Evolutionary conservation across 805 yeast genomes (phyloP).

Genomic region (Sugiyamaella valdiviana): DNA sequence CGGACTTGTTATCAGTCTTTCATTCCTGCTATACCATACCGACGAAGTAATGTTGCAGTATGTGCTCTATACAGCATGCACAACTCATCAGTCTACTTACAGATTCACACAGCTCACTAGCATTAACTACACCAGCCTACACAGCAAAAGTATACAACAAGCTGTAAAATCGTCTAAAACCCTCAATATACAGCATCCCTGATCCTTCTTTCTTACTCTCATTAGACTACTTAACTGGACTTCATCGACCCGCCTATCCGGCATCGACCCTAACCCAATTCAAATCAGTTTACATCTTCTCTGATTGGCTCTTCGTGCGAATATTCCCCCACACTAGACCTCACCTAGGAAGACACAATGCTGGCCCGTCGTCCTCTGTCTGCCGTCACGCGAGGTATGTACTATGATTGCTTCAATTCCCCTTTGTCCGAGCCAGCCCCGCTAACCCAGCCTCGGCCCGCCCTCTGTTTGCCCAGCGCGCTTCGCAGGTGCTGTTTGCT

Average conservation of each 20-base stretch:
- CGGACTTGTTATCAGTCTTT: too few species aligned
- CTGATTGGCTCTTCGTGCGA: conserved; percentile 1
- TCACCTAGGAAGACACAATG: conserved; percentile 4
- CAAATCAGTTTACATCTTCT: background rate
- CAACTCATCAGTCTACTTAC: too few species aligned
- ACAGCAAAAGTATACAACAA: too few species aligned
- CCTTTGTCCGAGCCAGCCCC: background rate
- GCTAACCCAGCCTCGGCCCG: conserved; percentile 12
- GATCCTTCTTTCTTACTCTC: background rate
- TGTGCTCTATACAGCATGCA: too few species aligned
- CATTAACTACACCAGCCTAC: too few species aligned
- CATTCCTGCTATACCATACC: too few species aligned
- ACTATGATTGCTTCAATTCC: too few species aligned
- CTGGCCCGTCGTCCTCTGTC: conserved; percentile 6
- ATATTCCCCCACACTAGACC: conserved; percentile 1
- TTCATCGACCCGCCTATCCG: background rate
- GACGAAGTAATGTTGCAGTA: too few species aligned
- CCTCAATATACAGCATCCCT: too few species aligned
- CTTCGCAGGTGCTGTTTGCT: conserved; percentile 16
- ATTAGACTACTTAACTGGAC: background rate
- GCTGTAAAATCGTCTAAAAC: too few species aligned
- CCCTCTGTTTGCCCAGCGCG: conserved; percentile 14
- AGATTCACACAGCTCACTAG: too few species aligned
- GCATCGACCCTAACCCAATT: background rate
- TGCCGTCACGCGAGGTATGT: too few species aligned